These are phyloP conservation scores for Candida dendrica DNA, from an alignment of 805 yeast species.

Conservation along the genomic window DNA sequence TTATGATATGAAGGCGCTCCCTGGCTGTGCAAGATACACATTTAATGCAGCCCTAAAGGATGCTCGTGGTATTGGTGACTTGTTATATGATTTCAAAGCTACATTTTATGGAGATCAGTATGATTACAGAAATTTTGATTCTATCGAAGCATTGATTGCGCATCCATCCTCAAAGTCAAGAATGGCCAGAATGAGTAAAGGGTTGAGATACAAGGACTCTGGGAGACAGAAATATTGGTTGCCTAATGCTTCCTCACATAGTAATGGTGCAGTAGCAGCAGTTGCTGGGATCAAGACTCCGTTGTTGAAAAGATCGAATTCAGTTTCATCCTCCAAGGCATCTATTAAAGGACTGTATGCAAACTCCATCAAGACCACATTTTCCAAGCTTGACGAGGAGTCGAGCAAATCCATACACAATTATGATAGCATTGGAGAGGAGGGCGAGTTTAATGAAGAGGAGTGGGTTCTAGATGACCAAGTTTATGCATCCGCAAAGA, in stretches of 20 bases:
- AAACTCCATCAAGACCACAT: conserved; percentile 13
- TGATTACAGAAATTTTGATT: conserved; percentile 77
- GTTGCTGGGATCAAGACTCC: background rate
- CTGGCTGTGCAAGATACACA: conserved; percentile 63
- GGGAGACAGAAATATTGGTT: conserved; percentile 82
- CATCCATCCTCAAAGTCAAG: conserved; percentile 62
- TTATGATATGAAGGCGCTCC: conserved; percentile 52
- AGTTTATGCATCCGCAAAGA: conserved; percentile 26
- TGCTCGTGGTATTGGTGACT: conserved; percentile 69
- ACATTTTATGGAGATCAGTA: conserved; percentile 67
- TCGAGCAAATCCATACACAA: conserved; percentile 1
- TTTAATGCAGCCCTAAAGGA: conserved; percentile 65
- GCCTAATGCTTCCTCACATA: conserved; percentile 5
- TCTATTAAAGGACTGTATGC: conserved; percentile 20
- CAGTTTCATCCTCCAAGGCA: conserved; percentile 14
- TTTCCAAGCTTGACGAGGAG: conserved; percentile 9
- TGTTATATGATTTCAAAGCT: conserved; percentile 66
- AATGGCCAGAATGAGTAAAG: conserved; percentile 69
- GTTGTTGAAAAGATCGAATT: conserved; percentile 7
- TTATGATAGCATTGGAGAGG: conserved; percentile 8
- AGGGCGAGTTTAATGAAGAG: conserved; percentile 4
- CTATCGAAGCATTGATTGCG: conserved; percentile 62
- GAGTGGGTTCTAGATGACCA: conserved; percentile 29
- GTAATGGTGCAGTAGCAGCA: background rate
- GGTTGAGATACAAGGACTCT: conserved; percentile 70